Evolutionary conservation across 2,329 filamentous ascomycete species (phyloP).

Genomic region (Cercospora canescens): DNA sequence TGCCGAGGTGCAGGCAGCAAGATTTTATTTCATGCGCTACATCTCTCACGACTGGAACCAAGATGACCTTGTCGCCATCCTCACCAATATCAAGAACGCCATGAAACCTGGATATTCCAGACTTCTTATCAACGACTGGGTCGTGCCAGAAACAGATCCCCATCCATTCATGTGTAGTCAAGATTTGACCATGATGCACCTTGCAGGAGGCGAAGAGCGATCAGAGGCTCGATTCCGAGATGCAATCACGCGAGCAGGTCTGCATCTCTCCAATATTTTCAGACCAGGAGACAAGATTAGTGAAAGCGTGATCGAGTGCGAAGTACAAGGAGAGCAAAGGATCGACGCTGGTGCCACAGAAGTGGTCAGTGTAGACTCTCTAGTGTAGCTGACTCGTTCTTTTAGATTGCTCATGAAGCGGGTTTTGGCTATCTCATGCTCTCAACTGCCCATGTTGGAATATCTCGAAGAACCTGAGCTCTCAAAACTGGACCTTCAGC

Average conservation of each 20-base stretch:
- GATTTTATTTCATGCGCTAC: slow-evolving; percentile 31
- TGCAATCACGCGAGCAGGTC: slow-evolving; percentile 2
- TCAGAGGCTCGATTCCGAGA: slow-evolving; percentile 5
- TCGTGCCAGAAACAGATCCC: slow-evolving; percentile 29
- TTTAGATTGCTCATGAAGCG: background rate
- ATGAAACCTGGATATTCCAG: slow-evolving; percentile 35
- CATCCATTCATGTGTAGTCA: slow-evolving; percentile 7
- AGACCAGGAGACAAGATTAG: slow-evolving; percentile 5
- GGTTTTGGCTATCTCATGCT: background rate
- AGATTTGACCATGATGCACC: slow-evolving; percentile 9
- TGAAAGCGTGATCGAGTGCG: slow-evolving; percentile 9
- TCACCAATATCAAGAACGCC: slow-evolving; percentile 26
- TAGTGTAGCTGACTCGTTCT: background rate
- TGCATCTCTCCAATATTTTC: slow-evolving; percentile 3
- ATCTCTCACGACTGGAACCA: slow-evolving; percentile 38
- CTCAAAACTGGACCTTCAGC: slow-evolving; percentile 1
- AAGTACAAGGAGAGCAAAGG: background rate
- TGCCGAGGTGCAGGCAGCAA: slow-evolving; percentile 25
- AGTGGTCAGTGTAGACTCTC: background rate
- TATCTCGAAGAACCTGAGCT: background rate
- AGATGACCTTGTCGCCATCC: slow-evolving; percentile 29
- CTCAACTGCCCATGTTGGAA: background rate
- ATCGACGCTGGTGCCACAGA: background rate
- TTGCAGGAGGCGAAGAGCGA: slow-evolving; percentile 7
- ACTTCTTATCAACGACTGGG: slow-evolving; percentile 36